Evolutionary conservation across 345 rosid genomes (phyloP).

Genomic region (Corymbia maculata): DNA sequence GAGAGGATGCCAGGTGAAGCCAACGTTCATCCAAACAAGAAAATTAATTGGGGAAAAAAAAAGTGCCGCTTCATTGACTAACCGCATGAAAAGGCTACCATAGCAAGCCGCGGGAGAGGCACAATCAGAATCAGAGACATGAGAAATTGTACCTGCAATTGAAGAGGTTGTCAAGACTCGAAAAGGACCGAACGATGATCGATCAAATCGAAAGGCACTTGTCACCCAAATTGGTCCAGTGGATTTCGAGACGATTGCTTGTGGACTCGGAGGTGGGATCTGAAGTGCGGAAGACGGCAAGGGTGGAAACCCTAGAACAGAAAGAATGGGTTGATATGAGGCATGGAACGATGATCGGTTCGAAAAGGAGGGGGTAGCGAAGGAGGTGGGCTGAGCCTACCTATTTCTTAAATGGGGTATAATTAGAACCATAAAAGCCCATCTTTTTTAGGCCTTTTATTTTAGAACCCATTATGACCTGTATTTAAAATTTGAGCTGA

Average conservation of each 20-base stretch:
- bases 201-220: background rate
- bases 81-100: background rate
- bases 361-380: background rate
- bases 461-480: background rate
- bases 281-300: background rate
- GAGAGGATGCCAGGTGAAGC: no score
- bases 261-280: background rate
- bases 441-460: no score
- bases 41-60: no score
- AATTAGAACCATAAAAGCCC: background rate
- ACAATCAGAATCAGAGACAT: background rate
- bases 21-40: no score
- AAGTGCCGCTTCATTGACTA: background rate
- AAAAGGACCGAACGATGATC: background rate
- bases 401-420: background rate
- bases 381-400: background rate
- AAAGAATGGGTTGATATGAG: background rate
- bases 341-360: background rate
- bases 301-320: background rate
- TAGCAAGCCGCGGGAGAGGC: background rate
- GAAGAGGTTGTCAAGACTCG: background rate
- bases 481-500: background rate
- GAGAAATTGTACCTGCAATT: background rate
- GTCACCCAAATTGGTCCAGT: background rate
- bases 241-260: background rate